phyloP scores from a whole-genome alignment of 139 green algal species.

The Mychonastes homosphaera region DNA sequence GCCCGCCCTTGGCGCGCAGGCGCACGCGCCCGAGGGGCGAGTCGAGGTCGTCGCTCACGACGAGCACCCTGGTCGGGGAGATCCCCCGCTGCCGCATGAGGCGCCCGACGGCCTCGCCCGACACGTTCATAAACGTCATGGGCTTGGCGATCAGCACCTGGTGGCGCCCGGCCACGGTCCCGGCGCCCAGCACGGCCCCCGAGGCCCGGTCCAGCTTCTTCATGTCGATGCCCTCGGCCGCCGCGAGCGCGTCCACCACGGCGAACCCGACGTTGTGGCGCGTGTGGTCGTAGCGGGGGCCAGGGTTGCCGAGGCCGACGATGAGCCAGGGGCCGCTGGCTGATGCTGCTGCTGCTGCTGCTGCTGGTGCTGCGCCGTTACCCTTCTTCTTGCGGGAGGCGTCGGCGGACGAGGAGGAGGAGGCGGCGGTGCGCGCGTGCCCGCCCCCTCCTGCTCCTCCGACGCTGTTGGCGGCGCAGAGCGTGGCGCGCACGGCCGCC shows the following conservation, averaged over 20 bases:
- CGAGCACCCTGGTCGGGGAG: too few relatives aligned
- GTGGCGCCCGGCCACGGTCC: background rate
- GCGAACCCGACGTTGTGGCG: conserved; percentile 85
- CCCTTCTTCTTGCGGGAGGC: too few relatives aligned
- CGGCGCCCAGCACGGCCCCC: background rate
- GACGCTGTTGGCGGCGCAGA: too few relatives aligned
- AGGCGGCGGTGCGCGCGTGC: too few relatives aligned
- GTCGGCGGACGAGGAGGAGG: too few relatives aligned
- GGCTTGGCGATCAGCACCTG: conserved; percentile 73
- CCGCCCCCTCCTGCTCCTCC: too few relatives aligned
- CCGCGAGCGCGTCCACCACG: conserved; percentile 62
- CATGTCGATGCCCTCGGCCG: conserved; percentile 37
- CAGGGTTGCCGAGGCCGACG: conserved; percentile 71
- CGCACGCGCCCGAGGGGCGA: conserved; percentile 36
- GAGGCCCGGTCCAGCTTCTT: conserved; percentile 35
- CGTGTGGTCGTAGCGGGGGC: conserved; percentile 54
- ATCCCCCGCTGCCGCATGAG: too few relatives aligned
- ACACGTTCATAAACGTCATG: conserved; percentile 87
- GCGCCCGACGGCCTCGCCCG: conserved; percentile 72
- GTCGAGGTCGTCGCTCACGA: conserved; percentile 86
- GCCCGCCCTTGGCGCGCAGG: conserved; percentile 64
- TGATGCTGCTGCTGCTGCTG: background rate
- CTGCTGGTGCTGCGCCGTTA: too few relatives aligned
- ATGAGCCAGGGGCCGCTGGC: conserved; percentile 43
- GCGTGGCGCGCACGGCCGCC: too few relatives aligned